Conservation (phyloP, 2,329 filamentous ascomycete genomes). For the Lachnellula hyalina region DNA sequence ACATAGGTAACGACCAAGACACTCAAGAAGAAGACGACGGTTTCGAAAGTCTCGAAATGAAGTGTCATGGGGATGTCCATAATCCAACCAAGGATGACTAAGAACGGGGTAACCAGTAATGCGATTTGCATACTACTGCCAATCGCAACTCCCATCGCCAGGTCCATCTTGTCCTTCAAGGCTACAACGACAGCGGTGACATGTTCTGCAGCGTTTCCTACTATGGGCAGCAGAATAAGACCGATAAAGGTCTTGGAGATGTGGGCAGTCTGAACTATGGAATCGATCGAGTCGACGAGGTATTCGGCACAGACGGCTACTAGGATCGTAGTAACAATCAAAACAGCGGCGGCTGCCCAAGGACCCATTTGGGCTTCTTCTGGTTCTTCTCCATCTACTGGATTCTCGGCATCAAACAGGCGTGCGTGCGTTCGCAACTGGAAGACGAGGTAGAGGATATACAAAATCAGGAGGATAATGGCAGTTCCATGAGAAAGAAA, state of each 20-base stretch:
- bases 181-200: slow-evolving; percentile 78
- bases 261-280: slow-evolving; percentile 60
- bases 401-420: slow-evolving; percentile 57
- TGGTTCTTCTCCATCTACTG: slow-evolving; percentile 15
- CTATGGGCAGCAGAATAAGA: slow-evolving; percentile 72
- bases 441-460: slow-evolving; percentile 72
- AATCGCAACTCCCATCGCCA: slow-evolving; percentile 75
- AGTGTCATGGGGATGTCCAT: slow-evolving; percentile 65
- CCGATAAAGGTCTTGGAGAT: slow-evolving; percentile 80
- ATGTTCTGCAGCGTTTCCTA: slow-evolving; percentile 76
- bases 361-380: slow-evolving; percentile 18
- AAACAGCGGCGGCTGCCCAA: slow-evolving; percentile 39
- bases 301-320: slow-evolving; percentile 74
- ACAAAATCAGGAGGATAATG: slow-evolving; percentile 68
- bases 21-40: slow-evolving; percentile 70
- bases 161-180: slow-evolving; percentile 68
- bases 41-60: slow-evolving; percentile 77
- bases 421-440: slow-evolving; percentile 70
- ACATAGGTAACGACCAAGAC: slow-evolving; percentile 71
- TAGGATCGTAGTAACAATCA: slow-evolving; percentile 64
- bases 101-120: slow-evolving; percentile 71
- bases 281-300: slow-evolving; percentile 70
- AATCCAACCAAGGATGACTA: slow-evolving; percentile 76
- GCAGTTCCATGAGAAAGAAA: slow-evolving; percentile 70
- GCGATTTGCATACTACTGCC: slow-evolving; percentile 81